Percentiles rank a stretch among this genome's conserved stretches.
Evolutionary conservation across 768 basidiomycete species (phyloP).

Genomic region (Auricularia auricula-judae): DNA sequence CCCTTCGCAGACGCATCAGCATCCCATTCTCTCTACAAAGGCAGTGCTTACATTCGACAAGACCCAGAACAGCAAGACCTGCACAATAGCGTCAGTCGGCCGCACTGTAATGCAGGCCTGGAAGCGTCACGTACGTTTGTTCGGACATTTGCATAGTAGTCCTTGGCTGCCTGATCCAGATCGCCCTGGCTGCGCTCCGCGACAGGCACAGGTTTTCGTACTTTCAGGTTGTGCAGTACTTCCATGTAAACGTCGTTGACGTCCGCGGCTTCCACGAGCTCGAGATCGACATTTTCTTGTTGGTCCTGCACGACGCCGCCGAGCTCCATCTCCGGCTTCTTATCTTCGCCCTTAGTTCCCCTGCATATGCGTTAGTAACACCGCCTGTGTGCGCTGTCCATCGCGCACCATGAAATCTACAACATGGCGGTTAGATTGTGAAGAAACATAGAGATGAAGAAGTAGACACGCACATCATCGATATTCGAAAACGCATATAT

Average conservation of each 20-base stretch:
- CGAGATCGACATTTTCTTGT: constrained; percentile 75
- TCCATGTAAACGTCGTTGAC: constrained; percentile 79
- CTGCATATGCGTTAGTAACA: constrained; percentile 41
- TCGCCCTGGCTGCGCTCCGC: constrained; percentile 37
- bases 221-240: constrained; percentile 61
- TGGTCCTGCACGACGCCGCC: constrained; percentile 76
- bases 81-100: constrained; percentile 1
- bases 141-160: constrained; percentile 81
- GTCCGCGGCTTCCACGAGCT: constrained; percentile 71
- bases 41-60: constrained; percentile 56
- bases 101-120: not conserved
- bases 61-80: constrained; percentile 72
- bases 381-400: not conserved
- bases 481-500: constrained; percentile 85
- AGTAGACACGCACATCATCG: constrained; percentile 51
- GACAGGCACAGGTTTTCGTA: constrained; percentile 32
- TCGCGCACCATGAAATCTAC: constrained; percentile 7
- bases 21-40: not conserved
- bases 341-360: constrained; percentile 80
- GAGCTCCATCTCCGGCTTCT: constrained; percentile 59
- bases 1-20: constrained; percentile 33
- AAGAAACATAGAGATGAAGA: constrained; percentile 1
- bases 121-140: constrained; percentile 46
- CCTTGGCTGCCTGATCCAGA: constrained; percentile 63
- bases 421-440: not conserved